A percentile compares a stretch with the other conserved stretches of the same genome.
Conservation (phyloP, 148 eudicot genomes). For the Rhododendron williamsianum region DNA sequence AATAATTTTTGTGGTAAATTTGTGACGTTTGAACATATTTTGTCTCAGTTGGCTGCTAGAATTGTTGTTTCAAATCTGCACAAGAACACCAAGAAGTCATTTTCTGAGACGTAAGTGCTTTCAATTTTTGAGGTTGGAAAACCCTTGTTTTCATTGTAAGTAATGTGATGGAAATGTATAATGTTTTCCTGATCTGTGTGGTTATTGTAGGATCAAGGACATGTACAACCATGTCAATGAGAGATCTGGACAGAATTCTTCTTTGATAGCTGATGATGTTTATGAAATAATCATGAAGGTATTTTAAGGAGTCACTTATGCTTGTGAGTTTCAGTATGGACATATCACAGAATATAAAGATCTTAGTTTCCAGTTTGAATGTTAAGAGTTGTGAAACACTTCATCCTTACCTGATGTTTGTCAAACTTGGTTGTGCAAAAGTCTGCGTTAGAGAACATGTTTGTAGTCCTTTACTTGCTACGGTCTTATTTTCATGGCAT, state of each 20-base stretch:
- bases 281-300: constrained; percentile 95
- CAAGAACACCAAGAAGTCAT: constrained; percentile 81
- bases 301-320: constrained; percentile 2
- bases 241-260: constrained; percentile 73
- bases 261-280: constrained; percentile 88
- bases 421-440: neutral
- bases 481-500: neutral
- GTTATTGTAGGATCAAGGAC: constrained; percentile 51
- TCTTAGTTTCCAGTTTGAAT: neutral
- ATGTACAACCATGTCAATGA: constrained; percentile 70
- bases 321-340: neutral
- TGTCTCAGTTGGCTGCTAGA: constrained; percentile 77
- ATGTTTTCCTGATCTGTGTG: neutral
- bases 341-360: neutral
- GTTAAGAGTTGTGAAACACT: neutral
- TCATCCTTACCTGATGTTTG: neutral
- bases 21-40: neutral
- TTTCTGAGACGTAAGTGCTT: constrained; percentile 78
- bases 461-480: neutral
- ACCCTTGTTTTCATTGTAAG: neutral
- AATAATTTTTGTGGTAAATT: neutral
- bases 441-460: neutral
- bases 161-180: neutral
- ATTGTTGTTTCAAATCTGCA: constrained; percentile 90
- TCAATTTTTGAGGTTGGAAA: neutral